A percentile compares a stretch with the other conserved stretches of the same genome.
These are phyloP conservation scores for Penicillium egyptiacum DNA, from an alignment of 495 filamentous ascomycete species.

Conservation along the genomic window DNA sequence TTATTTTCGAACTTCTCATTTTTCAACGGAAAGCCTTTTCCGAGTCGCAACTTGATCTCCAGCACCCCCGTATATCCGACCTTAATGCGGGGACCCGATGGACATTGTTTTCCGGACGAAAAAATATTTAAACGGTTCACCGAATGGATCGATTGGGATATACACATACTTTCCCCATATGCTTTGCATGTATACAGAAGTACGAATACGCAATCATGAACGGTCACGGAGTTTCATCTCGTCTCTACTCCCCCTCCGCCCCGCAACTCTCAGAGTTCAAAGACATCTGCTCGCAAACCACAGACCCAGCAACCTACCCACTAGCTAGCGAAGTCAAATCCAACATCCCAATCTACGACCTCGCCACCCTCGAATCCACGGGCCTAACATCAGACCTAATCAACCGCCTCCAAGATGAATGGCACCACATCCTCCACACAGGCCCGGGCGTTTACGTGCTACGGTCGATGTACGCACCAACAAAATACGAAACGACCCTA, in stretches of 20 bases:
- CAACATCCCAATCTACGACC: conserved; percentile 56
- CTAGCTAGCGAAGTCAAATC: conserved; percentile 38
- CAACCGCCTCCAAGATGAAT: conserved; percentile 51
- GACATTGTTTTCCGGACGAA: conserved; percentile 25
- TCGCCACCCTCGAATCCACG: conserved; percentile 27
- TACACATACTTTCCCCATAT: neutral
- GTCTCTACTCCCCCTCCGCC: conserved; percentile 27
- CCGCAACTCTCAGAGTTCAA: conserved; percentile 41
- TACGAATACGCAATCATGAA: conserved; percentile 8
- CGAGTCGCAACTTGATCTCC: conserved; percentile 3
- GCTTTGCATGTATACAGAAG: neutral
- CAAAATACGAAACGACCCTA: conserved; percentile 33
- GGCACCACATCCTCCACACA: conserved; percentile 51
- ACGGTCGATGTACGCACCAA: conserved; percentile 41
- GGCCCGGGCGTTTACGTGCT: conserved; percentile 57
- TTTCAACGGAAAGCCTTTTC: conserved; percentile 18
- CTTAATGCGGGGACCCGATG: conserved; percentile 20
- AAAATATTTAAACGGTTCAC: conserved; percentile 13
- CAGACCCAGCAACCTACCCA: conserved; percentile 40
- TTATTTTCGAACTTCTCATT: neutral
- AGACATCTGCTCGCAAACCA: conserved; percentile 41
- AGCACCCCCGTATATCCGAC: neutral
- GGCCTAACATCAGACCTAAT: conserved; percentile 18
- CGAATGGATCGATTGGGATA: neutral
- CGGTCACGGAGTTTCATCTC: conserved; percentile 19